Base-by-base conservation (phyloP, 257 asterid genomes). In the Echium plantagineum region DNA sequence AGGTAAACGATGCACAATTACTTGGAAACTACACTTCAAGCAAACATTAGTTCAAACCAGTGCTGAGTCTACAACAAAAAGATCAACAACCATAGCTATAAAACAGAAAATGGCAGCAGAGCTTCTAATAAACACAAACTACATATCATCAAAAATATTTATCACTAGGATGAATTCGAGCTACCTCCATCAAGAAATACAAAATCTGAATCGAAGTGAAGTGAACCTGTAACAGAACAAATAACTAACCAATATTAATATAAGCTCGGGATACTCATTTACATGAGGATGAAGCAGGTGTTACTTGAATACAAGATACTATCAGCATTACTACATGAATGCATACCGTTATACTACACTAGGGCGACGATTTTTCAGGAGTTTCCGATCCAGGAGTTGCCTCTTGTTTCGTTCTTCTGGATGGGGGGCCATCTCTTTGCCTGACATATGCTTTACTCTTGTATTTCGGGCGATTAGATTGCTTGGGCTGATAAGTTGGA, bases 361-460 rank as follows among this genome's bases (percentile, higher is more conserved):
- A 73, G 60, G 87, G 68, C 62, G 84, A 59, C 49, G 93, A 80
- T 68, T n/a, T n/a, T n/a, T 89, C 86, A 4, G 90, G 83, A 51
- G 84, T 12, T 42, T 2, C 16, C 16, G 93, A 82, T 68, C 86
- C 86, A 4, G 90, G 83, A 31, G 84, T 48, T 31, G 91, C 73
- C 70, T 76, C 94, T 79, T 84, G 89, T 78, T 51, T 82, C 2
- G 88, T 83, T 68, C 58, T 75, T 72, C 78, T 72, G 67, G 93
- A 68, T 21, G 91, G 90, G 46, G 96, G 95, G 63, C 98, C 96
- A 62, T 91, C 96, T 79, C 96, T 82, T 80, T 83, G 88, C 75
- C 96, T 84, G 49, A 88, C 94, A 47, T 91, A 88, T 21, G 96
- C 96, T 77, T 88, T 91, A 86, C 96, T 88, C 83, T 85, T 88